Conservation (phyloP, 2,329 filamentous ascomycete species). For the Fusarium fracticaudum region DNA sequence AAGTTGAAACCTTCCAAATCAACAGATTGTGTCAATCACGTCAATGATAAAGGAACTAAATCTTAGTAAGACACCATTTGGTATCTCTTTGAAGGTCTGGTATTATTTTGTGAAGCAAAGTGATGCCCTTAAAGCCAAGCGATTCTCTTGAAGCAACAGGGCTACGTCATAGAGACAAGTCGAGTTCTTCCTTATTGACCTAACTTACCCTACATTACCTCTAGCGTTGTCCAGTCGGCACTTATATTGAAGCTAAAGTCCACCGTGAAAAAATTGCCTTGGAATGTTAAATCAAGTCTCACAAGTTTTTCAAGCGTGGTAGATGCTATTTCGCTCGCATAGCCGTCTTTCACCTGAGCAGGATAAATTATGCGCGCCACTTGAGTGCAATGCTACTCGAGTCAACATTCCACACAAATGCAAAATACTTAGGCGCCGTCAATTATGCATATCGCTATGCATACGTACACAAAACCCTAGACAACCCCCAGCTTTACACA, state of each 20-base stretch:
- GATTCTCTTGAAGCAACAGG: not conserved
- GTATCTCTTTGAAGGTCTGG: accelerated
- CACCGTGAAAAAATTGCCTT: accelerated
- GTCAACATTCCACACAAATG: too few relatives aligned
- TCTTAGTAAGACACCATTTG: accelerated
- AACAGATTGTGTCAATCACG: accelerated
- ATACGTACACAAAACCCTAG: not conserved
- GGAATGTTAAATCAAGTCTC: not conserved
- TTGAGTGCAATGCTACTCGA: accelerated
- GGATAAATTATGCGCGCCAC: not conserved
- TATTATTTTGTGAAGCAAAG: too few relatives aligned
- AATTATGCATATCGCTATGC: not conserved
- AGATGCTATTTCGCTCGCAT: not conserved
- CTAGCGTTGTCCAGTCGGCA: too few relatives aligned
- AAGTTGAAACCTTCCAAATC: too few relatives aligned
- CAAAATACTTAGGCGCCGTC: accelerated
- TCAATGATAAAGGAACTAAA: accelerated
- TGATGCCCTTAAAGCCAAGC: too few relatives aligned
- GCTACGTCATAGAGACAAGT: accelerated
- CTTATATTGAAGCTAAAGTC: too few relatives aligned
- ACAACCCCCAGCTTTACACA: not conserved
- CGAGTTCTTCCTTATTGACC: accelerated
- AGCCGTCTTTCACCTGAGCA: not conserved
- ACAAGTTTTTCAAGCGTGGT: accelerated
- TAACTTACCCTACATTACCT: too few relatives aligned